Base-by-base conservation (phyloP, 768 basidiomycete species). In the Lactarius evosmus region DNA sequence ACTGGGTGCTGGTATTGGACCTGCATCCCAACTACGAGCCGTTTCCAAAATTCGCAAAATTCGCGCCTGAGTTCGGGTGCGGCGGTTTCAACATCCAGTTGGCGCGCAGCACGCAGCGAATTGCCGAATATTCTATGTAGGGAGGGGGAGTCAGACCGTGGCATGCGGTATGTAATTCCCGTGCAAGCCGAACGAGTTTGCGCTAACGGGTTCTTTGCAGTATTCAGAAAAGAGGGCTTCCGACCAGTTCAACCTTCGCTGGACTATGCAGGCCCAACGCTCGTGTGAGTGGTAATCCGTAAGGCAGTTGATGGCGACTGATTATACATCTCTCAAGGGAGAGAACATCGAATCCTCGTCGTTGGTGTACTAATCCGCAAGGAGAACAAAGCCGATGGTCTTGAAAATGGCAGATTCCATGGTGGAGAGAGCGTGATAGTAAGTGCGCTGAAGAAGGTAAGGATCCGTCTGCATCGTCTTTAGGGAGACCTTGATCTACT, bases 401-500 rank as follows among this genome's bases (percentile, higher is more conserved):
- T 50, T 29, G 54, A 56, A 62, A 12, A 58, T 12, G 9, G 36
- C n/a, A 6, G 55, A 55, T 2, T 56, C 34, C 7, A 17, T n/a
- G 34, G 44, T 49, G 14, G 19, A 38, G 56, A 62, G 56, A 3
- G 55, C 19, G 4, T 62, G 61, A n/a, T 38, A 17, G 55, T 57
- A 56, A 3, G 56, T 57, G 27, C 61, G 33, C 16, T 40, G 46
- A 8, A 38, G 61, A n/a, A 62, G 49, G n/a, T 57, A 56, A 25
- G 50, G 33, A 12, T 63, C 56, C 16, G 50, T 16, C 22, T n/a
- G 17, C 12, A 62, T 36, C 44, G 40, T 36, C n/a, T 34, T 52
- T 38, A 57, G 11, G 1, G 50, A 33, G 7, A 62, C 29, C 40
- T 7, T 36, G 44, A 62, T 50, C 55, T 54, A 44, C 41, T 38